phyloP scores from a whole-genome alignment of 495 filamentous ascomycete genomes.

The Podospora tetraspora region DNA sequence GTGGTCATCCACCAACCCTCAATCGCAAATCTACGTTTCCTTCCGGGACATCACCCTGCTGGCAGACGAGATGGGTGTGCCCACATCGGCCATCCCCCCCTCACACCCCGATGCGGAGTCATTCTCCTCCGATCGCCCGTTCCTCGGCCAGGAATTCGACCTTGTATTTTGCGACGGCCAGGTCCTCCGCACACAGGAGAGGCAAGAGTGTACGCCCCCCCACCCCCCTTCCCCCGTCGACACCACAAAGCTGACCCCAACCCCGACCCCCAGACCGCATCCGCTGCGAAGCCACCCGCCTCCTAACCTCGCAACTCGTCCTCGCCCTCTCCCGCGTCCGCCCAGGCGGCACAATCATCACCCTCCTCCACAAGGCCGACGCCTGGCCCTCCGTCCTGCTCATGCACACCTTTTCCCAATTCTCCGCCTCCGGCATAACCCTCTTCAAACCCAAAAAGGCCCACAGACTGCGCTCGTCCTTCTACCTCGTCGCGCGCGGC shows the following conservation, averaged over 20 bases:
- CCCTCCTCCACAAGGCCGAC: slow-evolving; percentile 49
- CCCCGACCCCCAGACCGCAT: neutral
- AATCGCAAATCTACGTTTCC: slow-evolving; percentile 13
- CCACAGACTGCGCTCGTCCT: slow-evolving; percentile 47
- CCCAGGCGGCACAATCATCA: slow-evolving; percentile 43
- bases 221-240: neutral
- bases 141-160: slow-evolving; percentile 37
- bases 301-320: slow-evolving; percentile 42
- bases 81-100: slow-evolving; percentile 27
- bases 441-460: slow-evolving; percentile 44
- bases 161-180: slow-evolving; percentile 56
- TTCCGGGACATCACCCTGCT: slow-evolving; percentile 54
- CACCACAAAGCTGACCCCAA: neutral
- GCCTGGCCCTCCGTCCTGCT: slow-evolving; percentile 35
- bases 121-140: slow-evolving; percentile 35
- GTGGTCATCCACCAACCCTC: neutral
- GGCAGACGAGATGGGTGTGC: slow-evolving; percentile 45
- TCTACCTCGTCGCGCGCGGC: slow-evolving; percentile 51
- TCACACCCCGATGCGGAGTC: slow-evolving; percentile 39
- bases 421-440: slow-evolving; percentile 32
- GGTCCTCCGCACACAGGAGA: slow-evolving; percentile 44
- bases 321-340: slow-evolving; percentile 44
- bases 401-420: slow-evolving; percentile 39
- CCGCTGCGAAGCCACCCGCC: slow-evolving; percentile 35
- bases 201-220: slow-evolving; percentile 7